Evolutionary conservation across 2,329 filamentous ascomycete genomes (phyloP), one percentile per base, ranked within the genome.

Genomic region (Claviceps africana): DNA sequence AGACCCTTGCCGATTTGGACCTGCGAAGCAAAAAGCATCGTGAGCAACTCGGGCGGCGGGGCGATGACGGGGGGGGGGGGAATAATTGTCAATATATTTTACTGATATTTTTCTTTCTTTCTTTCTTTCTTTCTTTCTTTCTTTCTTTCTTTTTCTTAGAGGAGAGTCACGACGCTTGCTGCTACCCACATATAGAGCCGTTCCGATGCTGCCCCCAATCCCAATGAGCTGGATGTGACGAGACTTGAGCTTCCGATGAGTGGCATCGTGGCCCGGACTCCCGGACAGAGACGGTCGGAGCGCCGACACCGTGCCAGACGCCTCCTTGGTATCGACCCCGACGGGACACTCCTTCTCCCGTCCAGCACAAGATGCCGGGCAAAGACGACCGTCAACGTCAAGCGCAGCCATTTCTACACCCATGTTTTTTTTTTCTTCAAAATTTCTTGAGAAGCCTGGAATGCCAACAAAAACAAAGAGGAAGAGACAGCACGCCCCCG

Each of bases 161-260:
- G 11, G 13, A 22, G 22, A 33, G 37, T 3, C 3, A 25, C 25
- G 25, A 25, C 25, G 30, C n/a, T 9, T 33, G 13, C 22, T 17
- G 43, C 28, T 48, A 63, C 64, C 56, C 58, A 81, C 76, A 60
- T 73, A 81, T 3, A 82, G 66, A 17, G 76, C 78, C 1, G 78
- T 83, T 19, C 81, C 80, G 55, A 83, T 82, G 7, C 79, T 82
- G 0, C 79, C 81, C 40, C 80, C 81, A 53, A 83, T 83, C 33
- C 76, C 79, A 59, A 79, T 79, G 33, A 80, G 66, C 59, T 81
- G 77, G 46, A 81, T 78, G 56, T 80, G 76, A 1, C 77, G 72
- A 22, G 74, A 65, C 61, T 78, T 79, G 55, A 80, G 71, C 53
- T 65, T 72, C 47, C 77, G 72, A 49, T 78, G 73, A 1, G 75